Percentiles rank a stretch among this genome's conserved stretches.
Conservation (phyloP, 192 early-diverging fungal species). For the Geranomyces michiganensis region DNA sequence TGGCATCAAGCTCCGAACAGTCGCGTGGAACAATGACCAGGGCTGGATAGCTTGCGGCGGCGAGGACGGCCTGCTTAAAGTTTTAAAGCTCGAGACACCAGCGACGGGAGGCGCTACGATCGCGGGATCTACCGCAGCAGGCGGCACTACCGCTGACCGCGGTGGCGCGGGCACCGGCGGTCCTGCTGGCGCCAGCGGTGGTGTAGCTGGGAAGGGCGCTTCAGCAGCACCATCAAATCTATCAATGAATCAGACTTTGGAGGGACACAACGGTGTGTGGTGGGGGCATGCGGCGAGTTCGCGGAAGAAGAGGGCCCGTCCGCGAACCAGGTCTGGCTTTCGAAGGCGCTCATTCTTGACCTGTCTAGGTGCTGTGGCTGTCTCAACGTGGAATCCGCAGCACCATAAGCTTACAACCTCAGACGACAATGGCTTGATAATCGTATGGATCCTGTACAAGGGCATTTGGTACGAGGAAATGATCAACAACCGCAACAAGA, state of each 20-base stretch:
- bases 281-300: too few species aligned
- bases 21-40: slow-evolving; percentile 65
- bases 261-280: slow-evolving; percentile 55
- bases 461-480: slow-evolving; percentile 71
- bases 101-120: background rate
- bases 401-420: slow-evolving; percentile 63
- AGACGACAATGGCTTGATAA: slow-evolving; percentile 63
- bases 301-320: too few species aligned
- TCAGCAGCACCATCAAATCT: slow-evolving; percentile 46
- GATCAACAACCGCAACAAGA: slow-evolving; percentile 70
- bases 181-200: background rate
- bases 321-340: too few species aligned
- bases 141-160: background rate
- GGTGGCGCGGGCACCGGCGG: background rate
- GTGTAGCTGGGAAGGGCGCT: slow-evolving; percentile 11
- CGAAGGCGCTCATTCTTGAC: too few species aligned
- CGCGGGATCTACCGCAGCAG: background rate
- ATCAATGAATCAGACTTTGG: slow-evolving; percentile 67
- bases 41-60: slow-evolving; percentile 71
- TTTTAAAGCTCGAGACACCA: slow-evolving; percentile 58
- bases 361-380: slow-evolving; percentile 54
- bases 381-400: slow-evolving; percentile 60
- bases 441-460: slow-evolving; percentile 70
- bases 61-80: slow-evolving; percentile 64
- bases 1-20: slow-evolving; percentile 52